A percentile compares a stretch with the other conserved stretches of the same genome.
phyloP scores from a whole-genome alignment of 371 early-diverging fungal genomes.

The Batkoa obscura region DNA sequence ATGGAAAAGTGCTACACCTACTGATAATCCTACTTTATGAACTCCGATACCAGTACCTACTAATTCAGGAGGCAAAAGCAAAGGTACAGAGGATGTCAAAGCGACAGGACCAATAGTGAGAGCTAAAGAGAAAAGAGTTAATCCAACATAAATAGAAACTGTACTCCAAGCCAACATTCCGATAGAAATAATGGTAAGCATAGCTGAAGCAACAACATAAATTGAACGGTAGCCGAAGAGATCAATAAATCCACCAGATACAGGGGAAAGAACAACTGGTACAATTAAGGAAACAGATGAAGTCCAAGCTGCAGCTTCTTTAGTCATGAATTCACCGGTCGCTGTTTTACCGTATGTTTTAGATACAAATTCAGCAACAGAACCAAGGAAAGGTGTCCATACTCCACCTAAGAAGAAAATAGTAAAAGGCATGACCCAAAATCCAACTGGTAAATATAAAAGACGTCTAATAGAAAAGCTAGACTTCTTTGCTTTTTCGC shows the following conservation, averaged over 20 bases:
- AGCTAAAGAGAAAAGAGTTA: slow-evolving; percentile 37
- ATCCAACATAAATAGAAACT: slow-evolving; percentile 28
- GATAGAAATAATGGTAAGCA: slow-evolving; percentile 7
- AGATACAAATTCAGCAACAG: slow-evolving; percentile 12
- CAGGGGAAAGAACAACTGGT: slow-evolving; percentile 31
- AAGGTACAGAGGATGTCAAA: slow-evolving; percentile 38
- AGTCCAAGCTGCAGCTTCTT: slow-evolving; percentile 24
- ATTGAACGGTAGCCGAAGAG: slow-evolving; percentile 15
- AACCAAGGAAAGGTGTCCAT: slow-evolving; percentile 30
- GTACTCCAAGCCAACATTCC: slow-evolving; percentile 27
- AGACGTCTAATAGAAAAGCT: slow-evolving; percentile 19
- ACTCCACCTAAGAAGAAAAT: slow-evolving; percentile 26
- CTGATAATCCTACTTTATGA: slow-evolving; percentile 10
- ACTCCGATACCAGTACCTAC: slow-evolving; percentile 50
- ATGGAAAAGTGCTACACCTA: slow-evolving; percentile 1
- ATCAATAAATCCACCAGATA: slow-evolving; percentile 29
- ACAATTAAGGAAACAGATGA: slow-evolving; percentile 25
- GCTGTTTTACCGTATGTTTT: background rate
- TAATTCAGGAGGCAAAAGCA: slow-evolving; percentile 28
- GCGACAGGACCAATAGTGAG: slow-evolving; percentile 44
- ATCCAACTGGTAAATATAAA: slow-evolving; percentile 22
- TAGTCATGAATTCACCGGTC: slow-evolving; percentile 13
- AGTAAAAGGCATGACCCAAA: slow-evolving; percentile 24
- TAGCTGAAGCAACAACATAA: background rate
- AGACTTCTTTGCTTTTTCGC: slow-evolving; percentile 14